Percentiles rank a stretch among this genome's conserved stretches.
Evolutionary conservation across 2,329 filamentous ascomycete genomes (phyloP).

Genomic region (Xylariaceae sp.): DNA sequence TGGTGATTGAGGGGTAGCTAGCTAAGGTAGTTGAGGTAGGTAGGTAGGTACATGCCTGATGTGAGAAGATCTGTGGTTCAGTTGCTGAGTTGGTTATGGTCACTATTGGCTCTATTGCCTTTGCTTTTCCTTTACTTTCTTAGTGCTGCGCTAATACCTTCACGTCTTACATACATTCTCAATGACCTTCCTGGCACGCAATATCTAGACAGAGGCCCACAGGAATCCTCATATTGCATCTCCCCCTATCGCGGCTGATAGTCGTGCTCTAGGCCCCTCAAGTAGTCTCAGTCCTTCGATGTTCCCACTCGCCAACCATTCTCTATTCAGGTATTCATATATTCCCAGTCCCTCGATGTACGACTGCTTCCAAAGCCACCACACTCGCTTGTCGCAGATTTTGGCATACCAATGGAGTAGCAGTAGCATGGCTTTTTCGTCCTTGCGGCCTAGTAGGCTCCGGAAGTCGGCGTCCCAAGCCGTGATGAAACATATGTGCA

Average conservation of each 20-base stretch:
- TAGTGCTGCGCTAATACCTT: too few species aligned
- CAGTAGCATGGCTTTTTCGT: constrained; percentile 50
- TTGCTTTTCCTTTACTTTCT: too few species aligned
- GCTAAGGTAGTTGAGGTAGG: too few species aligned
- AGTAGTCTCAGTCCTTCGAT: not conserved
- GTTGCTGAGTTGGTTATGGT: too few species aligned
- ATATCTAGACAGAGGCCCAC: too few species aligned
- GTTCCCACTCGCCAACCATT: not conserved
- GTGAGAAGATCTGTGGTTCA: too few species aligned
- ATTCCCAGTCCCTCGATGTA: constrained; percentile 8
- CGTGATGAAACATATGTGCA: constrained; percentile 45
- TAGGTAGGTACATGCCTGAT: too few species aligned
- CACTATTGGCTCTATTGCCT: too few species aligned
- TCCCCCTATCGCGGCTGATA: not conserved
- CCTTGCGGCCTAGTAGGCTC: constrained; percentile 44
- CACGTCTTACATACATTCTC: too few species aligned
- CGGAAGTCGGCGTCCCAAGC: constrained; percentile 42
- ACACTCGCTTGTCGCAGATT: constrained; percentile 36
- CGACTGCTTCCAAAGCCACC: constrained; percentile 48
- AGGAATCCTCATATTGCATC: too few species aligned
- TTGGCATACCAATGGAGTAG: constrained; percentile 56
- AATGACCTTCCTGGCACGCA: too few species aligned
- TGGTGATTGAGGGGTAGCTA: too few species aligned
- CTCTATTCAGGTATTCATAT: constrained; percentile 5
- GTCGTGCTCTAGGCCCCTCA: not conserved